phyloP scores from a whole-genome alignment of 108 stramenopile species.

The Nitzschia inconspicua region DNA sequence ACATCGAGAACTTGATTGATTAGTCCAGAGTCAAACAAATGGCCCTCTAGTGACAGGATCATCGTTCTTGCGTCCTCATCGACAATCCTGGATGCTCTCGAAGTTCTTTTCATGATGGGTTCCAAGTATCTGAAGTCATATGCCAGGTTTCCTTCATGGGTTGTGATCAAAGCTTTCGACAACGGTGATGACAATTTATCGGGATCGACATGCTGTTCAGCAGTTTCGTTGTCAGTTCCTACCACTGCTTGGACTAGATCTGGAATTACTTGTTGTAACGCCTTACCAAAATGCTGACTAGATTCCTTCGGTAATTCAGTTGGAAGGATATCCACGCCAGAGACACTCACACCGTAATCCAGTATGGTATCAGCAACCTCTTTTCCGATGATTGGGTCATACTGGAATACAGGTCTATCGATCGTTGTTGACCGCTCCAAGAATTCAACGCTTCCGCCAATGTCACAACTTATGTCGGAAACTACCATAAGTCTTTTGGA shows the following conservation, averaged over 20 bases:
- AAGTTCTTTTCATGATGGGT: constrained; percentile 12
- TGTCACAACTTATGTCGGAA: constrained; percentile 83
- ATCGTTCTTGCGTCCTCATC: not conserved
- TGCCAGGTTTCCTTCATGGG: constrained; percentile 6
- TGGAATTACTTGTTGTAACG: constrained; percentile 24
- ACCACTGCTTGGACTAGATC: not conserved
- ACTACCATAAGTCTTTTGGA: constrained; percentile 42
- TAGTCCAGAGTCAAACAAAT: constrained; percentile 78
- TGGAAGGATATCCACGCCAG: constrained; percentile 81
- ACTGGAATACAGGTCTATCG: constrained; percentile 70
- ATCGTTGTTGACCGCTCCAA: constrained; percentile 69
- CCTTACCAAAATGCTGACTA: constrained; percentile 79
- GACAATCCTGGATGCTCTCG: constrained; percentile 1
- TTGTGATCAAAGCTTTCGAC: constrained; percentile 26
- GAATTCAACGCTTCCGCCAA: constrained; percentile 71
- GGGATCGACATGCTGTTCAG: constrained; percentile 1
- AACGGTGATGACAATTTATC: not conserved
- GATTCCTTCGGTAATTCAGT: constrained; percentile 77
- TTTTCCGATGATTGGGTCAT: constrained; percentile 47
- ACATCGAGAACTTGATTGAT: constrained; percentile 83
- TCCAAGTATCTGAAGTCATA: constrained; percentile 17
- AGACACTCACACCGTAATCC: constrained; percentile 52
- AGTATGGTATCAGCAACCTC: constrained; percentile 37
- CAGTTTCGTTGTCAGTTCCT: not conserved
- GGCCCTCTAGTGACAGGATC: constrained; percentile 23